A percentile compares a stretch with the other conserved stretches of the same genome.
Conservation (phyloP, 495 filamentous ascomycete genomes). For the Tuber brumale region DNA sequence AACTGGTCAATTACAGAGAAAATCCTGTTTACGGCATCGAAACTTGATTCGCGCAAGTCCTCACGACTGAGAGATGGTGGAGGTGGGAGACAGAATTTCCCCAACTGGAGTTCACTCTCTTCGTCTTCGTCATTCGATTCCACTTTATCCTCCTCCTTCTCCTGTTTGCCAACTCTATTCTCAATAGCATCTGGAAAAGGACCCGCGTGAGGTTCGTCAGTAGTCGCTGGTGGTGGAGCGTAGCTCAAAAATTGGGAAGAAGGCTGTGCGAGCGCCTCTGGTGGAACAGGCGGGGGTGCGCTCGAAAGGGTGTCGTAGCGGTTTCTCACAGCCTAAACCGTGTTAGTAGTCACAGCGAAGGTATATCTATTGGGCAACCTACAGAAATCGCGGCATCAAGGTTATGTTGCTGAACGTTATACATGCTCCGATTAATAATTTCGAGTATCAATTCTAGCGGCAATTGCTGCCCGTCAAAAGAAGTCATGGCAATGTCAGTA, state of each 20-base stretch:
- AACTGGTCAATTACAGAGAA: slow-evolving; percentile 67
- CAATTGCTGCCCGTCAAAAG: slow-evolving; percentile 73
- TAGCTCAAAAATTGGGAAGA: slow-evolving; percentile 11
- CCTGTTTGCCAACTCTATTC: slow-evolving; percentile 17
- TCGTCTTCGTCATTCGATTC: slow-evolving; percentile 34
- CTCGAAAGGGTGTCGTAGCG: slow-evolving; percentile 30
- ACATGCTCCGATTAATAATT: slow-evolving; percentile 55
- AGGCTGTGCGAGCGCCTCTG: slow-evolving; percentile 7
- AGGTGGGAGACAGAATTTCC: slow-evolving; percentile 65
- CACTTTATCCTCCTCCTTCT: slow-evolving; percentile 22
- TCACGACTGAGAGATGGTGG: slow-evolving; percentile 64
- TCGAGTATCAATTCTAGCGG: slow-evolving; percentile 66
- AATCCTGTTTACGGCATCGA: slow-evolving; percentile 63
- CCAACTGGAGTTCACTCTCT: slow-evolving; percentile 37
- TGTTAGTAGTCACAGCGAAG: not conserved
- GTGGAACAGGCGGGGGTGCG: slow-evolving; percentile 14
- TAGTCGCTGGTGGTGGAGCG: slow-evolving; percentile 1
- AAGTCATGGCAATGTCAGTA: slow-evolving; percentile 60
- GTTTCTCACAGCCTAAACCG: slow-evolving; percentile 31
- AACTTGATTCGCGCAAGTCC: slow-evolving; percentile 60
- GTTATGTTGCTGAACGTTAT: slow-evolving; percentile 33
- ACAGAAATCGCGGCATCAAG: slow-evolving; percentile 49
- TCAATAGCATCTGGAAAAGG: slow-evolving; percentile 1
- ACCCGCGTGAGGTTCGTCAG: slow-evolving; percentile 14
- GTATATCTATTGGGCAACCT: slow-evolving; percentile 7